Evolutionary conservation across 2,329 filamentous ascomycete species (phyloP), one percentile per base, ranked within the genome.

Genomic region (Myriosclerotinia duriaeana): DNA sequence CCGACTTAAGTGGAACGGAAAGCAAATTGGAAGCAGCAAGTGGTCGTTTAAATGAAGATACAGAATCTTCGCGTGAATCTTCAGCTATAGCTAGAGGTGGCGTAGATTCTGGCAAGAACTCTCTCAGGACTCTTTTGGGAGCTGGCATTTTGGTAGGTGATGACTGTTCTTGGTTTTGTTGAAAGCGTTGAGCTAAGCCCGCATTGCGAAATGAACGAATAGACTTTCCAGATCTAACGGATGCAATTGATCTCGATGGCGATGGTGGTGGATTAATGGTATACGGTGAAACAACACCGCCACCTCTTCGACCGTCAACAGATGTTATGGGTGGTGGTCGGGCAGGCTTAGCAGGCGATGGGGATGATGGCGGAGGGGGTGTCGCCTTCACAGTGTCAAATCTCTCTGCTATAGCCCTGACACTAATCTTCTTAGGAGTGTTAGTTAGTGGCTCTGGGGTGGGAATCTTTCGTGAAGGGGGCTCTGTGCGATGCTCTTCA

Each of bases 371-470:
- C 36, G 68, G 72, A 30, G 55, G 64, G 6, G 67, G 50, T 48
- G 42, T 40, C 20, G 54, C 56, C 48, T 67, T 63, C 14, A 59
- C 61, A 54, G 61, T 69, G 42, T 73, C 71, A 53, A 74, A 76
- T 56, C 68, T 75, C 22, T 73, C 74, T 26, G 74, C 71, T 6
- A 76, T 66, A 53, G 72, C 71, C 62, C 71, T 75, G 22, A 76
- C 72, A 34, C 71, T 75, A 11, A 69, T 22, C 12, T 60, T 60
- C 44, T 60, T 65, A 2, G 64, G 64, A 1, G 64, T 60, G n/a
- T 14, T 48, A 9, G 42, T 44, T 14, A 26, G 26, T 26, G 44
- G 44, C 8, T 53, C 64, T 1, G 54, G 52, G 15, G 38, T 50
- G 9, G 64, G 26, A 38, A 56, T 40, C 15, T 63, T 63, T 30